These are phyloP conservation scores for Auriscalpium microsporum DNA, from an alignment of 768 basidiomycete species.

Conservation along the genomic window DNA sequence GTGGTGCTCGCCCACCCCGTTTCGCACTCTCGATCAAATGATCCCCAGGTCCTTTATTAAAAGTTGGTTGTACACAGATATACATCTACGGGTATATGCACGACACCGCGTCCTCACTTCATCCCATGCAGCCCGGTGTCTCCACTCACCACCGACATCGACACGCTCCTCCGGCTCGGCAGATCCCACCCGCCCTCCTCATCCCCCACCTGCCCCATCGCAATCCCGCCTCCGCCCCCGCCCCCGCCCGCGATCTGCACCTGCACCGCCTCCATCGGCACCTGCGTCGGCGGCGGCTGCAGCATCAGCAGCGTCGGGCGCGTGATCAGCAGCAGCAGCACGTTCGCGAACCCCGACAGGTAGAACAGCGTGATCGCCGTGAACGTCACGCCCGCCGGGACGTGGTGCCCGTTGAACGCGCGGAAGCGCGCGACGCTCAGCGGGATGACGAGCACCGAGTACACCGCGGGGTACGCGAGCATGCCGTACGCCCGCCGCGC, in stretches of 20 bases:
- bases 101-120: too few species aligned
- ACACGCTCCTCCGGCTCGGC: not conserved
- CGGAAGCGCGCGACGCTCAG: conserved; percentile 34
- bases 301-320: conserved; percentile 30
- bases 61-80: too few species aligned
- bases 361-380: conserved; percentile 25
- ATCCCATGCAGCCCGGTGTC: too few species aligned
- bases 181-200: not conserved
- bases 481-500: conserved; percentile 4
- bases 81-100: too few species aligned
- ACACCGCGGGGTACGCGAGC: conserved; percentile 31
- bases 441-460: conserved; percentile 31
- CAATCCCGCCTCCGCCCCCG: too few species aligned
- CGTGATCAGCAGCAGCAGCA: conserved; percentile 29
- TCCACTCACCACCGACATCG: too few species aligned
- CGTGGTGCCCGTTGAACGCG: conserved; percentile 15
- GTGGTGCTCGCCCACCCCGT: too few species aligned
- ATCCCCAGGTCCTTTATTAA: too few species aligned
- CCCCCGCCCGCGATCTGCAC: too few species aligned
- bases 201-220: not conserved
- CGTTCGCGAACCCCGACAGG: conserved; percentile 34
- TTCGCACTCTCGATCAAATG: too few species aligned
- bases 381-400: conserved; percentile 26
- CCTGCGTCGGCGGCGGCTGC: not conserved
- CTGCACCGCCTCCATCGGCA: not conserved